Evolutionary conservation across 75 land plant genomes (phyloP).

Genomic region (Chamaecyparis obtusa): DNA sequence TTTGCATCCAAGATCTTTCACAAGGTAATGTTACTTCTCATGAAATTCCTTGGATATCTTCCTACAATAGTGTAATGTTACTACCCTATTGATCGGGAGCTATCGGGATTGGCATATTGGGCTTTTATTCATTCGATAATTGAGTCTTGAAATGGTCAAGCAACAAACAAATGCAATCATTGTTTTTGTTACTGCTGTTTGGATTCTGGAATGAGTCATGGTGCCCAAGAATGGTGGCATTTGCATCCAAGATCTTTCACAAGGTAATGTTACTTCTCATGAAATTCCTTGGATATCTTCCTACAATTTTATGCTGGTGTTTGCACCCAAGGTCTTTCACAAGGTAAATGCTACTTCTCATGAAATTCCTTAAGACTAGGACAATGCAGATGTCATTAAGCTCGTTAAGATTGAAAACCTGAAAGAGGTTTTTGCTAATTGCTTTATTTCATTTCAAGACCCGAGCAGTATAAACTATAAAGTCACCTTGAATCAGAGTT

Average conservation of each 20-base stretch:
- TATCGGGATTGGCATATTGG: too few species aligned
- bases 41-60: too few species aligned
- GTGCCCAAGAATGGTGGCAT: background rate
- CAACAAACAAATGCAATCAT: background rate
- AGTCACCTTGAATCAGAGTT: background rate
- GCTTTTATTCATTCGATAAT: too few species aligned
- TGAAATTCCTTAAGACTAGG: background rate
- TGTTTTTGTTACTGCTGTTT: background rate
- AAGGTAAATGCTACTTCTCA: background rate
- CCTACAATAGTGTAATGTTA: too few species aligned
- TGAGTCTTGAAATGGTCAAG: background rate
- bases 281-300: too few species aligned
- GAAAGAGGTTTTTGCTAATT: background rate
- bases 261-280: background rate
- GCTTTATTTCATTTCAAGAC: too few species aligned
- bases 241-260: background rate
- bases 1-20: background rate
- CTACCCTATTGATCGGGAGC: too few species aligned
- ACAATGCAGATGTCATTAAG: background rate
- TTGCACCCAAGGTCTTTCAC: background rate
- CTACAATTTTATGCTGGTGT: background rate
- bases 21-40: background rate
- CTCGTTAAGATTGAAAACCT: background rate
- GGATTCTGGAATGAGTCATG: background rate
- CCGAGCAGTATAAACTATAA: background rate